Percentiles rank a stretch among this genome's conserved stretches.
These are phyloP conservation scores for Podospora fimiseda DNA, from an alignment of 495 filamentous ascomycete species.

Conservation along the genomic window DNA sequence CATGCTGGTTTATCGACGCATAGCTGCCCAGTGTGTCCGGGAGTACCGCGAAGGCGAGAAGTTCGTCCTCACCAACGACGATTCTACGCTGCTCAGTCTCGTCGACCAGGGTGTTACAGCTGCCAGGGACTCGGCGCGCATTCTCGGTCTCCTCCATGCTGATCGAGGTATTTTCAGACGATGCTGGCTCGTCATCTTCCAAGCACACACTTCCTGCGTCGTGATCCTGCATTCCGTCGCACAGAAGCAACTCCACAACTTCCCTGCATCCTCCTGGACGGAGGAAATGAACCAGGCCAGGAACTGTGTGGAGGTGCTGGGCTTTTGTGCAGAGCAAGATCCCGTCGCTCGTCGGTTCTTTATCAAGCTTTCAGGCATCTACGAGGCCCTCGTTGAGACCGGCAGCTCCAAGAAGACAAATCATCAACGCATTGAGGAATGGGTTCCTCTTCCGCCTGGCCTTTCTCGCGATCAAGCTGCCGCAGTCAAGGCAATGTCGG, in stretches of 20 bases:
- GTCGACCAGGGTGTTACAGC: slow-evolving; percentile 18
- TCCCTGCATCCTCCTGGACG: slow-evolving; percentile 13
- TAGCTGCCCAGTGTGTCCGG: slow-evolving; percentile 19
- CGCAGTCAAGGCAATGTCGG: background rate
- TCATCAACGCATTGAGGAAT: slow-evolving; percentile 15
- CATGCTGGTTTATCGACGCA: slow-evolving; percentile 29
- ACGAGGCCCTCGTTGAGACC: slow-evolving; percentile 3
- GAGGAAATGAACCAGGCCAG: slow-evolving; percentile 21
- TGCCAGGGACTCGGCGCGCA: slow-evolving; percentile 22
- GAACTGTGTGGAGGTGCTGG: slow-evolving; percentile 22
- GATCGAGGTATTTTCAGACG: slow-evolving; percentile 26
- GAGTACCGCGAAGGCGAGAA: background rate
- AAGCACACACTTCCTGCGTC: slow-evolving; percentile 27
- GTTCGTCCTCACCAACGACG: background rate
- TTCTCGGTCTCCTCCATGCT: slow-evolving; percentile 19
- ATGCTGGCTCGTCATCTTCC: slow-evolving; percentile 33
- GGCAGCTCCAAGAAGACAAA: background rate
- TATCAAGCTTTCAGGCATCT: slow-evolving; percentile 18
- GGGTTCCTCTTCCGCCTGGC: slow-evolving; percentile 18
- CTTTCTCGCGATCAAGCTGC: background rate
- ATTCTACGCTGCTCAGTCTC: slow-evolving; percentile 6
- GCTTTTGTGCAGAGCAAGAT: slow-evolving; percentile 19
- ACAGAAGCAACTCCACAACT: slow-evolving; percentile 25
- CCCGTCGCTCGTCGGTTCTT: slow-evolving; percentile 20
- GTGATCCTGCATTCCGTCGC: slow-evolving; percentile 24